These are phyloP conservation scores for Dioscorea zingiberensis DNA, from an alignment of 106 monocot species.

Conservation along the genomic window DNA sequence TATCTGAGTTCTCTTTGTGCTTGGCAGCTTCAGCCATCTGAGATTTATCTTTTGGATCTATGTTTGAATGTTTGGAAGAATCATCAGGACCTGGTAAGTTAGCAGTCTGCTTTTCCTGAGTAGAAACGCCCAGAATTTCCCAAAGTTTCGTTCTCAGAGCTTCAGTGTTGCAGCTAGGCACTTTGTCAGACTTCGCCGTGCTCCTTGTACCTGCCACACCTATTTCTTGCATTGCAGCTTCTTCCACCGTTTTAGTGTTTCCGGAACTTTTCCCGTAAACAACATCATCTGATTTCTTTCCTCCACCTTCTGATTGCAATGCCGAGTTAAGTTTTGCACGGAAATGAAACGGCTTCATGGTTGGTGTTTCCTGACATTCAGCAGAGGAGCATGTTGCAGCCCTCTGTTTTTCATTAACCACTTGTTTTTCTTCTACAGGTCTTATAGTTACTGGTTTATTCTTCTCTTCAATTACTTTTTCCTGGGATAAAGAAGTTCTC, in stretches of 20 bases:
- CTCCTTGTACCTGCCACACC: constrained; percentile 4
- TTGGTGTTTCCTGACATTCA: constrained; percentile 14
- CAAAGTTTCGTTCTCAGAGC: constrained; percentile 61
- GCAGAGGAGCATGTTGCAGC: constrained; percentile 33
- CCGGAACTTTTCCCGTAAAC: constrained; percentile 12
- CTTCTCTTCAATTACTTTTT: constrained; percentile 13
- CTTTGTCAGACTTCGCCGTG: constrained; percentile 10
- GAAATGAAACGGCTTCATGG: constrained; percentile 8
- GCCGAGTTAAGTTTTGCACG: constrained; percentile 16
- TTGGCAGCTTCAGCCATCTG: constrained; percentile 19
- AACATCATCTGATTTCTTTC: constrained; percentile 12
- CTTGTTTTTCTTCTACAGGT: constrained; percentile 13
- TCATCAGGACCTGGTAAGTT: constrained; percentile 17
- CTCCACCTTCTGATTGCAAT: constrained; percentile 13
- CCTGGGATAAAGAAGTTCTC: constrained; percentile 11
- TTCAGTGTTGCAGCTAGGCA: constrained; percentile 20
- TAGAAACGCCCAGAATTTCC: constrained; percentile 60
- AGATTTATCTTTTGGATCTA: constrained; percentile 2
- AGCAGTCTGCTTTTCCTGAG: constrained; percentile 24
- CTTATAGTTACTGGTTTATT: neutral
- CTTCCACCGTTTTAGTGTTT: constrained; percentile 16
- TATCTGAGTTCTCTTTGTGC: constrained; percentile 45
- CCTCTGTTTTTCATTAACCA: constrained; percentile 10
- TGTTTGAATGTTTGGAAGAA: neutral
- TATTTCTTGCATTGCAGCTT: constrained; percentile 20